Percentiles rank a stretch among this genome's conserved stretches.
These are phyloP conservation scores for Pichia occidentalis DNA, from an alignment of 805 yeast genomes.

Conservation along the genomic window DNA sequence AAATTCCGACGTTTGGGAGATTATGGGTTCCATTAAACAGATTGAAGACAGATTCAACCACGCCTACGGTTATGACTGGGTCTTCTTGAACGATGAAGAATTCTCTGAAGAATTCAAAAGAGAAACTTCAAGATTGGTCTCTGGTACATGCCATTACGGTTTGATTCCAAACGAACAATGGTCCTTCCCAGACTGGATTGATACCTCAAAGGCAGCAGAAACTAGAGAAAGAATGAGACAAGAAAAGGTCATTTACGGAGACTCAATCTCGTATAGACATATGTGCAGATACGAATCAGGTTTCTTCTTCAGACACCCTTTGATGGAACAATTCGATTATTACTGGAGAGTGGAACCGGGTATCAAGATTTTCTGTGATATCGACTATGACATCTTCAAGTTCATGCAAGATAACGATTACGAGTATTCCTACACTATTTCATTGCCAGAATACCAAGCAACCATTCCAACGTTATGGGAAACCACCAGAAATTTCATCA, in stretches of 20 bases:
- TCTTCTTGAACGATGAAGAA: slow-evolving; percentile 81
- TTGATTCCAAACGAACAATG: slow-evolving; percentile 78
- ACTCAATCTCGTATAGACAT: slow-evolving; percentile 66
- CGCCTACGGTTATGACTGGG: slow-evolving; percentile 87
- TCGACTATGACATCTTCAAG: slow-evolving; percentile 73
- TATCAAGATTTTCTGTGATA: slow-evolving; percentile 72
- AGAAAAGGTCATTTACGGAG: slow-evolving; percentile 54
- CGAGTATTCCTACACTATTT: slow-evolving; percentile 70
- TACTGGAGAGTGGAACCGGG: slow-evolving; percentile 96
- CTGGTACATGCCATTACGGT: slow-evolving; percentile 78
- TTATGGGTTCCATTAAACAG: slow-evolving; percentile 60
- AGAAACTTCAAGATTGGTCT: slow-evolving; percentile 57
- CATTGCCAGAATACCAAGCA: slow-evolving; percentile 65
- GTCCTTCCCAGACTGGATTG: slow-evolving; percentile 83
- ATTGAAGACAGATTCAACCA: slow-evolving; percentile 87
- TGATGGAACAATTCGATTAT: slow-evolving; percentile 72
- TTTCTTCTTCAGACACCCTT: slow-evolving; percentile 73
- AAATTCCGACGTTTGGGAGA: slow-evolving; percentile 59
- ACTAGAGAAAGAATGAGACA: slow-evolving; percentile 48
- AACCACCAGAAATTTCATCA: slow-evolving; percentile 54
- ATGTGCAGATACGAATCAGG: slow-evolving; percentile 94
- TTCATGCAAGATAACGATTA: slow-evolving; percentile 74
- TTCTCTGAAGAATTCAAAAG: slow-evolving; percentile 76
- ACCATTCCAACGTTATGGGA: slow-evolving; percentile 78
- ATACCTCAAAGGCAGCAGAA: slow-evolving; percentile 55